Base-by-base conservation (phyloP, 192 early-diverging fungal genomes). In the Coemansia reversa region DNA sequence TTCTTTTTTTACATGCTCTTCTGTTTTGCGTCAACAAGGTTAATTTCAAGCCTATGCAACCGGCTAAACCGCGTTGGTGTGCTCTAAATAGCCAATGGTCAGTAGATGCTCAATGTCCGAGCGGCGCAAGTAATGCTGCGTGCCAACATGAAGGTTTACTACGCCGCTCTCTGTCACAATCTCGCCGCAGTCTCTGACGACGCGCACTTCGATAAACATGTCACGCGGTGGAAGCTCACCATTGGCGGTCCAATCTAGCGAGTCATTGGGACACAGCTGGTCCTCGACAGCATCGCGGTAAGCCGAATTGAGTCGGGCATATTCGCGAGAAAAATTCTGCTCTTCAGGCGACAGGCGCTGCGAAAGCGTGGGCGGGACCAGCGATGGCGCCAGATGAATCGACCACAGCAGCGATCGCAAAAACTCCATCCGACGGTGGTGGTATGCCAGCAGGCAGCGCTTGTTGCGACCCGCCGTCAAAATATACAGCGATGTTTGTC, bases 51-150 rank as follows among this genome's bases (percentile, higher is more conserved):
- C 8, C 14, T 16, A 45, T 16, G 14, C 16, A 14, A 45, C 9
- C 12, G 27, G 16, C 35, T 35, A 39, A 20, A 54, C 25, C 52
- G 67, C 82, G 18, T 75, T 79, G 58, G 95, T 83, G 60, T 96
- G 94, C 42, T 87, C 83, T 22, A 95, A 75, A 69, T 91, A 91
- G 0, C 97, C 97, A 29, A 87, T 86, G 2, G 84, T 86, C 51
- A 98, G 92, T 60, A 97, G 80, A 24, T 87, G 84, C 71, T 98
- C 94, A 4, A 97, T 90, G 69, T 98, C 97, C 0, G 93, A 84
- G 8, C 93, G 82, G 59, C 87, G 74, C 58, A 97, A 82, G 66
- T 92, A 97, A 48, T 91, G 91, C 77, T 97, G 94, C 14, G 87
- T 90, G 51, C 90, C 89, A 27, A 86, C 86, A 35, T 85, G 86